A percentile compares a stretch with the other conserved stretches of the same genome.
phyloP scores from a whole-genome alignment of 805 yeast species.

The Wickerhamiella lipophila region DNA sequence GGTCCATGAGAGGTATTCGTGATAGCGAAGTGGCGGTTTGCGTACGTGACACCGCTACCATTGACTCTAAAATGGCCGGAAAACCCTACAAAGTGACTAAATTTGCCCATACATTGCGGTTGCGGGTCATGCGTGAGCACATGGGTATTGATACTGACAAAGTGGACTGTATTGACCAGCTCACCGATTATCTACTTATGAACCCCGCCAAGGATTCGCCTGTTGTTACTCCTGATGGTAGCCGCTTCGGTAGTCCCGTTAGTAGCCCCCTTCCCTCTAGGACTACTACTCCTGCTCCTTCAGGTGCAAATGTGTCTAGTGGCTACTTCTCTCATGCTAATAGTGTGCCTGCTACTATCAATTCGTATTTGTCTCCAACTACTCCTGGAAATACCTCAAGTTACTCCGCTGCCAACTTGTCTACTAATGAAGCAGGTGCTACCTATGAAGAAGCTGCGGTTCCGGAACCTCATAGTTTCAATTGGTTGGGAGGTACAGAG shows the following conservation, averaged over 20 bases:
- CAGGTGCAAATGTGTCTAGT: neutral
- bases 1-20: constrained; percentile 87
- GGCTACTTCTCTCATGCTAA: neutral
- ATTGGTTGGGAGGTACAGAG: constrained; percentile 68
- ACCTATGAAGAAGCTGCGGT: neutral
- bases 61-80: constrained; percentile 63
- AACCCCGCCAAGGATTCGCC: neutral
- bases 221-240: neutral
- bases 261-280: neutral
- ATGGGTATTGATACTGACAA: constrained; percentile 58
- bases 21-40: constrained; percentile 92
- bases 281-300: neutral
- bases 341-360: neutral
- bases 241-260: neutral
- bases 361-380: neutral
- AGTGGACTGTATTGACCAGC: constrained; percentile 21
- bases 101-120: constrained; percentile 79
- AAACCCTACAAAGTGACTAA: constrained; percentile 66
- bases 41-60: constrained; percentile 54
- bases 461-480: constrained; percentile 42
- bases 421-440: neutral
- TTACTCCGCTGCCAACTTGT: neutral
- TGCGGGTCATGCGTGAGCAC: constrained; percentile 93
- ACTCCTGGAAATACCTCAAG: too few relatives aligned
- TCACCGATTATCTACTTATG: constrained; percentile 9